Conservation (phyloP, 2,329 filamentous ascomycete species). For the Ophiostoma sp. region DNA sequence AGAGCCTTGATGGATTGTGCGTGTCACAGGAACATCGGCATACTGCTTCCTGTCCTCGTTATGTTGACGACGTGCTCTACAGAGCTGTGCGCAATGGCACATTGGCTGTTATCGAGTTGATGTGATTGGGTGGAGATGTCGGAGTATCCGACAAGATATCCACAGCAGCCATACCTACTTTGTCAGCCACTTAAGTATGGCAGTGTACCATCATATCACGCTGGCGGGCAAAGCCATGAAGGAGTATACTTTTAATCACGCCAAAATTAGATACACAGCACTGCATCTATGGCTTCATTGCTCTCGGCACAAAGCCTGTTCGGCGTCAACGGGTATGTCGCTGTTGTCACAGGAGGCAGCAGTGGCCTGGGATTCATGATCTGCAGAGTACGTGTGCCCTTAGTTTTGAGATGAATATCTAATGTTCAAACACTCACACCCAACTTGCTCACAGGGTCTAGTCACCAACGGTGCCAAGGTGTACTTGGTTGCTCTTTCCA, state of each 20-base stretch:
- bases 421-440: not conserved
- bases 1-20: no score
- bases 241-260: not conserved
- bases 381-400: slow-evolving; percentile 18
- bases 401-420: not conserved
- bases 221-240: no score
- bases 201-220: no score
- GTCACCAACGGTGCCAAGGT: slow-evolving; percentile 63
- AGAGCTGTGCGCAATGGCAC: no score
- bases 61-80: no score
- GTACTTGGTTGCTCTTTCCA: slow-evolving; percentile 62
- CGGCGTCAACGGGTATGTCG: slow-evolving; percentile 32
- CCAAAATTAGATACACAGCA: not conserved
- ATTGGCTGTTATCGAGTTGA: not conserved
- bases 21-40: no score
- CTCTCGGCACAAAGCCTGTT: slow-evolving; percentile 15
- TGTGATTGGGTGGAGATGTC: not conserved
- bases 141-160: not conserved
- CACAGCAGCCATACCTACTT: not conserved
- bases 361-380: slow-evolving; percentile 35
- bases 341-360: slow-evolving; percentile 34
- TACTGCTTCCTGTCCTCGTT: no score
- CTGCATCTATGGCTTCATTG: slow-evolving; percentile 12
- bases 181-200: no score
- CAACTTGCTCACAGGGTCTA: slow-evolving; percentile 32